These are phyloP conservation scores for Gynandropsis gynandra DNA, from an alignment of 345 rosid species.

Conservation along the genomic window DNA sequence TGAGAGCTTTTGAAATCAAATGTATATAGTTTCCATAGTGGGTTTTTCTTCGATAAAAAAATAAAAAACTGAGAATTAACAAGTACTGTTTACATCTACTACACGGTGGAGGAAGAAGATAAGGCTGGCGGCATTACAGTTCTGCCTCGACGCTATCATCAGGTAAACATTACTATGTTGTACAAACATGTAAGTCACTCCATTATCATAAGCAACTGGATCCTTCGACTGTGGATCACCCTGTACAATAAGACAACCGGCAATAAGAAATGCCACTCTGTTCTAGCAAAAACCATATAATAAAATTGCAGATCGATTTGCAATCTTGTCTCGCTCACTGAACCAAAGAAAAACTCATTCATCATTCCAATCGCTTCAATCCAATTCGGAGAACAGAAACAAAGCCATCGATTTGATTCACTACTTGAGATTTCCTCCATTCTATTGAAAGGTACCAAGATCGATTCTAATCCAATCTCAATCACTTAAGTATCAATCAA, in stretches of 20 bases:
- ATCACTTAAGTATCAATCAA: slow-evolving; percentile 1
- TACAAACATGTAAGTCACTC: slow-evolving; percentile 58
- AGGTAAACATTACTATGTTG: slow-evolving; percentile 67
- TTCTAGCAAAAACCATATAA: background rate
- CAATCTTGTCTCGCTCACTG: no score
- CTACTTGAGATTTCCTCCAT: no score
- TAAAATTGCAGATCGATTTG: background rate
- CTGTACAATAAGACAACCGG: slow-evolving; percentile 20
- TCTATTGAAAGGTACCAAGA: no score
- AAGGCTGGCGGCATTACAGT: slow-evolving; percentile 69
- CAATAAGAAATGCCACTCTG: background rate
- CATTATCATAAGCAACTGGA: slow-evolving; percentile 72
- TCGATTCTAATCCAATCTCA: slow-evolving; percentile 3
- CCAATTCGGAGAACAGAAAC: no score
- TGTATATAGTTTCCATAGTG: background rate
- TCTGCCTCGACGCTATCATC: slow-evolving; percentile 61
- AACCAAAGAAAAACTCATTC: no score
- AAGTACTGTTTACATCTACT: slow-evolving; percentile 41
- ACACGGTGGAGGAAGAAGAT: slow-evolving; percentile 55
- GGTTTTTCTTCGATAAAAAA: background rate
- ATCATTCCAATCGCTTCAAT: no score
- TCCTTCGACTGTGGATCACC: slow-evolving; percentile 66
- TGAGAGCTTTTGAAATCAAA: background rate
- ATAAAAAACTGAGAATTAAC: background rate
- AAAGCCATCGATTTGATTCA: no score